Evolutionary conservation across 768 basidiomycete genomes (phyloP).

Genomic region (Boletus coccyginus): DNA sequence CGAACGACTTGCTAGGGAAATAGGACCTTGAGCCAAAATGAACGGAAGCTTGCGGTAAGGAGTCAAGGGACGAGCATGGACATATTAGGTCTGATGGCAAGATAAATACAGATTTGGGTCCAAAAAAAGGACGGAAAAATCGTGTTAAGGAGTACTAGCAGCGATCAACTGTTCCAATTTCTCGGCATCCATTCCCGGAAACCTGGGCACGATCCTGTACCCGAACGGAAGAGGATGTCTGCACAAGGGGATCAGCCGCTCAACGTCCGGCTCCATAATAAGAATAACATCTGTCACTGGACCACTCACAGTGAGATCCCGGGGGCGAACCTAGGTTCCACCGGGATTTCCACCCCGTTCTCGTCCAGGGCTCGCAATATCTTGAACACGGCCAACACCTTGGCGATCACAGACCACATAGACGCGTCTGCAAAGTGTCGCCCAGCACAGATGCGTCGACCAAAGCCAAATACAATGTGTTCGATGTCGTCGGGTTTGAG

Average conservation of each 20-base stretch:
- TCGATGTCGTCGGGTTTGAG: constrained; percentile 11
- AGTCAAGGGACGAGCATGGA: too few relatives aligned
- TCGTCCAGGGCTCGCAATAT: background rate
- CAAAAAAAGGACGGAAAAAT: too few relatives aligned
- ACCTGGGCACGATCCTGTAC: constrained; percentile 4
- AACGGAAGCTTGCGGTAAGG: too few relatives aligned
- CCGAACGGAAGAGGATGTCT: constrained; percentile 8
- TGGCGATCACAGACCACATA: constrained; percentile 13
- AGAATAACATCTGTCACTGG: background rate
- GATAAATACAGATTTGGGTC: too few relatives aligned
- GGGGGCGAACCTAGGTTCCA: constrained; percentile 11
- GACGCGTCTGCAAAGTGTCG: constrained; percentile 21
- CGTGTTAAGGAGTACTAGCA: background rate
- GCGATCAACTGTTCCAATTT: constrained; percentile 5
- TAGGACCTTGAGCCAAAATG: too few relatives aligned
- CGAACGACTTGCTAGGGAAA: too few relatives aligned
- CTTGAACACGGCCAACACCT: constrained; percentile 5
- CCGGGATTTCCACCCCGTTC: constrained; percentile 9
- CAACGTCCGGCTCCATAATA: too few relatives aligned
- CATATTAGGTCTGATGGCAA: too few relatives aligned
- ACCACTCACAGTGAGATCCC: constrained; percentile 9
- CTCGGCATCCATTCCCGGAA: background rate
- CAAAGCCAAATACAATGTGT: constrained; percentile 22
- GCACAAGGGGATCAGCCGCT: background rate
- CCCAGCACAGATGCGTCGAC: constrained; percentile 26